phyloP scores from a whole-genome alignment of 2,329 filamentous ascomycete genomes.

The Xylaria arbuscula region DNA sequence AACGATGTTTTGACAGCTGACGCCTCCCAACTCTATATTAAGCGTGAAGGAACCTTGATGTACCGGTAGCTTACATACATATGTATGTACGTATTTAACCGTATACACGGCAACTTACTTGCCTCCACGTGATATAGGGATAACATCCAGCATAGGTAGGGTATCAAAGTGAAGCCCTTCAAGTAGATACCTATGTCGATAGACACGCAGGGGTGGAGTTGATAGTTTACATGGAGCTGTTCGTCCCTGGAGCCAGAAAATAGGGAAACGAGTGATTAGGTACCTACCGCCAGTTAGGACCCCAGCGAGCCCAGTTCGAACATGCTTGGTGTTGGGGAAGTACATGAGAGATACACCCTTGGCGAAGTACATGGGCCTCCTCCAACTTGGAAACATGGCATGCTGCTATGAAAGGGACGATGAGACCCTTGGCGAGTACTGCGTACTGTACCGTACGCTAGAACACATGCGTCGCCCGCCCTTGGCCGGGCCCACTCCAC shows the following conservation, averaged over 20 bases:
- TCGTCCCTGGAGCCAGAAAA: slow-evolving; percentile 14
- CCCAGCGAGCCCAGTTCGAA: no score
- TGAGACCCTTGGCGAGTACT: not conserved
- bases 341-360: slow-evolving; percentile 4
- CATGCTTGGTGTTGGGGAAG: not conserved
- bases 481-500: slow-evolving; percentile 11
- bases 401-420: not conserved
- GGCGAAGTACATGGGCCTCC: slow-evolving; percentile 2
- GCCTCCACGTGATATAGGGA: no score
- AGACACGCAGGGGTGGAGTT: not conserved
- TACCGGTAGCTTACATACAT: no score
- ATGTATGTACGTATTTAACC: not conserved
- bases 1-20: not conserved
- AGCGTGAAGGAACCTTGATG: no score
- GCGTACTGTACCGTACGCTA: not conserved
- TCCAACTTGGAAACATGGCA: slow-evolving; percentile 1
- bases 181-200: not conserved
- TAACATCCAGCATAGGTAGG: not conserved
- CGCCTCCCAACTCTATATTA: slow-evolving; percentile 1
- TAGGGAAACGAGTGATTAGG: no score
- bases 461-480: slow-evolving; percentile 3
- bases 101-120: not conserved
- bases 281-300: no score
- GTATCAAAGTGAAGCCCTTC: not conserved
- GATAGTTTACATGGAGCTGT: not conserved